Percentiles rank a stretch among this genome's conserved stretches.
phyloP scores from a whole-genome alignment of 106 monocot genomes.

The Dactylorhiza incarnata region DNA sequence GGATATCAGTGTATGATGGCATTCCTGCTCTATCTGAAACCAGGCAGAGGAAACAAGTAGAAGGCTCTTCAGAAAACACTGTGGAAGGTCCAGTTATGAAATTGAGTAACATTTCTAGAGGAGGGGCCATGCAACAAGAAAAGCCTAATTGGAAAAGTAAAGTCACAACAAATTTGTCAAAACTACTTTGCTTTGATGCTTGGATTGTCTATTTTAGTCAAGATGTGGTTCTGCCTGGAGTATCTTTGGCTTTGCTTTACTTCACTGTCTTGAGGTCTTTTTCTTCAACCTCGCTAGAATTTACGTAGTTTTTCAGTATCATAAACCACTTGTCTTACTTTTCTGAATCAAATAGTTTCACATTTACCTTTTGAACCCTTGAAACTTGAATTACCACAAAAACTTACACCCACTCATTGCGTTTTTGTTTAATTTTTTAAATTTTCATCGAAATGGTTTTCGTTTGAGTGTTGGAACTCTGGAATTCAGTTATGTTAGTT shows the following conservation, averaged over 20 bases:
- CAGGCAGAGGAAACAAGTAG: constrained; percentile 24
- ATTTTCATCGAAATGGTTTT: not conserved
- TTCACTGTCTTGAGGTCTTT: constrained; percentile 75
- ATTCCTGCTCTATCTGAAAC: constrained; percentile 54
- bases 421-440: not conserved
- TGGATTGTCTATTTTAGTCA: constrained; percentile 78
- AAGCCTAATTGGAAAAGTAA: constrained; percentile 22
- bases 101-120: constrained; percentile 8
- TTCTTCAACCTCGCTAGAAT: constrained; percentile 4
- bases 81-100: constrained; percentile 8
- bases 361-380: not conserved
- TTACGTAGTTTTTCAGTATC: not conserved
- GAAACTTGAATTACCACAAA: not conserved
- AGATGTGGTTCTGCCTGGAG: constrained; percentile 79
- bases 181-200: constrained; percentile 44
- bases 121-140: constrained; percentile 6
- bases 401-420: not conserved
- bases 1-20: constrained; percentile 73
- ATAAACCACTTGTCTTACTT: not conserved
- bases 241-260: constrained; percentile 76
- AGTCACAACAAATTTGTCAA: constrained; percentile 28
- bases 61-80: constrained; percentile 10
- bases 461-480: not conserved
- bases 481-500: not conserved
- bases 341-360: not conserved